Percentiles rank a stretch among this genome's conserved stretches.
phyloP scores from a whole-genome alignment of 257 asterid species.

The Petunia secreta region DNA sequence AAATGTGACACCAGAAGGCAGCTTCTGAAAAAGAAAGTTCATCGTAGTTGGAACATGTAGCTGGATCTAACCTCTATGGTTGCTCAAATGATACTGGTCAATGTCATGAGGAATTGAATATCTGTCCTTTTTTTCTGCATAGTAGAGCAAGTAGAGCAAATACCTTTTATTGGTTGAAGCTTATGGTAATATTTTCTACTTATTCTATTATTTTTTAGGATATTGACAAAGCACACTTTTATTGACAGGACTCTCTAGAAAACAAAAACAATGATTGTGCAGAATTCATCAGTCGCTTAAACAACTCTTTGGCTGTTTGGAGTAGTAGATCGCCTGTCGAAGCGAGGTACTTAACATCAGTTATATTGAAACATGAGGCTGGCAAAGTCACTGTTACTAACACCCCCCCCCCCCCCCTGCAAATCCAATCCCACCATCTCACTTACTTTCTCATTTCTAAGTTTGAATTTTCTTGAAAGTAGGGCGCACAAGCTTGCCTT shows the following conservation, averaged over 20 bases:
- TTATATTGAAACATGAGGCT: constrained; percentile 12
- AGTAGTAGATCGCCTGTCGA: constrained; percentile 66
- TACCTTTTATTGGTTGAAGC: constrained; percentile 20
- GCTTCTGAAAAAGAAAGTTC: constrained; percentile 2
- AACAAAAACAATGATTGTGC: constrained; percentile 64
- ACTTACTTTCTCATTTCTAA: not conserved
- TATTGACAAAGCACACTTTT: constrained; percentile 21
- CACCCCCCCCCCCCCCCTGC: not conserved
- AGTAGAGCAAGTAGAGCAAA: constrained; percentile 3
- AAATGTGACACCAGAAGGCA: not conserved
- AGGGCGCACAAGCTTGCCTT: too few species aligned
- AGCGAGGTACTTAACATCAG: constrained; percentile 60
- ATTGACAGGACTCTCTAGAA: constrained; percentile 72
- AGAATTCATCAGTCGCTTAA: constrained; percentile 68
- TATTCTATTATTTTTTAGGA: constrained; percentile 17
- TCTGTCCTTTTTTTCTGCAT: constrained; percentile 7
- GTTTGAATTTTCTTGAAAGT: not conserved
- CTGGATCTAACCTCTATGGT: constrained; percentile 16
- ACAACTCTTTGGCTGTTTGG: constrained; percentile 80
- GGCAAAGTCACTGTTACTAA: not conserved
- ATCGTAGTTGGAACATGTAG: not conserved
- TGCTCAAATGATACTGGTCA: not conserved
- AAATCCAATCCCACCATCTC: not conserved
- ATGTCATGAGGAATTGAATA: constrained; percentile 28
- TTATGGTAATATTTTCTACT: constrained; percentile 6